Base-by-base conservation (phyloP, 106 monocot species). In the Acorus gramineus region DNA sequence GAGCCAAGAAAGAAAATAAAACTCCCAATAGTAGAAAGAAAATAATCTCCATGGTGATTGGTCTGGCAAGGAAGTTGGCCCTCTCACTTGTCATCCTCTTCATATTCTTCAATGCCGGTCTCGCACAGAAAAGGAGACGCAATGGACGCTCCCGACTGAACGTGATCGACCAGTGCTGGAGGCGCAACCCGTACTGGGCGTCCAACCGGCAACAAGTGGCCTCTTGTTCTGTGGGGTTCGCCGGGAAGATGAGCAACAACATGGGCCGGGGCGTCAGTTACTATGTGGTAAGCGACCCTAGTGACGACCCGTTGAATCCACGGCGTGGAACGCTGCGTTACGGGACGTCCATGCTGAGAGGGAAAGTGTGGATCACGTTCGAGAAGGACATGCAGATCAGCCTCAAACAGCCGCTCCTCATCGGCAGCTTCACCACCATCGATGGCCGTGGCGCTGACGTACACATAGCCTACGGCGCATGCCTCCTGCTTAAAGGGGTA, bases 351-450 rank as follows among this genome's bases (percentile, higher is more conserved):
- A 4, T 74, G 57, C 7, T 88, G 2, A 52, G 3, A 8, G 80
- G 80, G 10, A 92, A 82, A 58, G 85, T 92, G 5, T 92, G 92
- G 92, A 85, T 92, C 54, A 75, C 81, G 0, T 92, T 92, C 68
- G 52, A 11, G 2, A 50, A 57, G 1, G 68, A 80, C 52, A 92
- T 88, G 92, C 53, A 62, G 11, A 92, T 92, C 75, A 80, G 62
- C 56, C 88, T 92, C 44, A 14, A 59, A 3, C 50, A 51, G 43
- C 85, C 87, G 0, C 77, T 92, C 52, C 42, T 67, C 42, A 14
- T 92, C 48, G 70, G 66, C 56, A 92, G 85, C 66, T 76, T 80
- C 70, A 85, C 82, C 42, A 52, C 87, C 58, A 80, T 92, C 44
- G 92, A 92, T 56, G 92, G 92, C 2, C 78, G 92, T 3, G 88